Base-by-base conservation (phyloP, 2,329 filamentous ascomycete species). In the Ceratocystis alfenasii region DNA sequence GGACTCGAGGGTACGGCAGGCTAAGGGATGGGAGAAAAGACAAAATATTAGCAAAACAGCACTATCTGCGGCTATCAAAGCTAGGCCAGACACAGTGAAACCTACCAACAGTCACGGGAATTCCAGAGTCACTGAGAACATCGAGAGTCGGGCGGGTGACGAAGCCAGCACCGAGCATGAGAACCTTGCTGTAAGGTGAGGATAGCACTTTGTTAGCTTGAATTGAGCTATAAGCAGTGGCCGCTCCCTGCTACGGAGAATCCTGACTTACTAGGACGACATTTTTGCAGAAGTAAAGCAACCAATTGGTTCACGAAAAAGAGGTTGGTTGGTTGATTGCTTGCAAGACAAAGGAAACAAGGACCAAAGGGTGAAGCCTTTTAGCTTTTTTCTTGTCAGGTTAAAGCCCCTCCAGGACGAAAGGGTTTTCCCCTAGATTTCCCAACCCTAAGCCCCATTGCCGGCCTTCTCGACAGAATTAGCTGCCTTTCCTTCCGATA, bases 1-100 rank as follows among this genome's bases (percentile, higher is more conserved):
- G 65, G 79, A 84, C 71, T 87, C 84, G 66, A 95, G 81, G 57
- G 88, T 93, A 75, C 91, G 81, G 82, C 90, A 95, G 71, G 91
- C 89, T 90, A 70, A 64, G 33, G 7, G 20, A 36, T n/a, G 59
- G 53, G 59, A 61, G 25, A n/a, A 25, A 7, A 3, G 20, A 12
- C 30, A 44, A 17, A 17, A 3, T 5, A 20, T 41, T 10, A 41
- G 57, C 20, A 68, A 59, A 62, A 36, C 59, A 41, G 48, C 41
- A 28, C 48, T 48, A 48, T 15, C 20, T 5, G 12, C 15, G 5
- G 20, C 48, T 4, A 1, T 20, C 8, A 5, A n/a, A 7, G 8
- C 20, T 8, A 10, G 5, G 15, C 25, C 10, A 28, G 22, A 8
- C 48, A 20, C 45, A 10, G 10, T 12, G 10, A 41, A 41, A 74